Base-by-base conservation (phyloP, 2,329 filamentous ascomycete species). In the Zymoseptoria passerinii region DNA sequence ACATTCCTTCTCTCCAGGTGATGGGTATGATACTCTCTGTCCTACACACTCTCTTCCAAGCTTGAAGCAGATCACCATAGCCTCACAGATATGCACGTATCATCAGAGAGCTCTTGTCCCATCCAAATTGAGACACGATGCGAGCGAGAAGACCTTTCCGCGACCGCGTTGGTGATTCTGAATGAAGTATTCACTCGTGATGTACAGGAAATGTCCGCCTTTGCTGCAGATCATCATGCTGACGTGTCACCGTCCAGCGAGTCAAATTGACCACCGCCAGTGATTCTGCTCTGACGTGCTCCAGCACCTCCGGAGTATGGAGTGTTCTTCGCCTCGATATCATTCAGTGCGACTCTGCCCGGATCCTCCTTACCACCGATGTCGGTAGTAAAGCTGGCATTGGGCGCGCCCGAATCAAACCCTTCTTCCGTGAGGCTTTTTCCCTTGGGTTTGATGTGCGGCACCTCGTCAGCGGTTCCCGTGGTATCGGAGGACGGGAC, bases 331-430 rank as follows among this genome's bases (percentile, higher is more conserved):
- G 67, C 69, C 65, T 70, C 56, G 20, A 75, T 67, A 53, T 72
- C 67, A 18, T 65, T 56, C 68, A 79, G 68, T 6, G 81, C 82
- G 18, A 72, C 65, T 28, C 82, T 73, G 2, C 77, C 78, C 2
- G 83, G 82, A 64, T 86, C 83, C 48, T 82, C 75, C 61, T 78
- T 70, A 2, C 75, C 74, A 2, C 83, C 83, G 60, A 85, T 79
- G 23, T 82, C 78, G 13, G 72, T 70, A 23, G 67, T 77, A 68
- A 78, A 83, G 65, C 78, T 81, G 35, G 76, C 78, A 59, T 82
- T 82, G 23, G 23, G 23, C 8, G 69, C 71, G 28, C 69, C 66
- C 20, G 61, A 62, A 68, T 48, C 71, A 70, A 50, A 73, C 62
- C 57, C 75, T 18, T 65, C 67, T 51, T 68, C 65, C 18, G 58